These are phyloP conservation scores for Mycena polygramma DNA, from an alignment of 768 basidiomycete species.

Conservation along the genomic window DNA sequence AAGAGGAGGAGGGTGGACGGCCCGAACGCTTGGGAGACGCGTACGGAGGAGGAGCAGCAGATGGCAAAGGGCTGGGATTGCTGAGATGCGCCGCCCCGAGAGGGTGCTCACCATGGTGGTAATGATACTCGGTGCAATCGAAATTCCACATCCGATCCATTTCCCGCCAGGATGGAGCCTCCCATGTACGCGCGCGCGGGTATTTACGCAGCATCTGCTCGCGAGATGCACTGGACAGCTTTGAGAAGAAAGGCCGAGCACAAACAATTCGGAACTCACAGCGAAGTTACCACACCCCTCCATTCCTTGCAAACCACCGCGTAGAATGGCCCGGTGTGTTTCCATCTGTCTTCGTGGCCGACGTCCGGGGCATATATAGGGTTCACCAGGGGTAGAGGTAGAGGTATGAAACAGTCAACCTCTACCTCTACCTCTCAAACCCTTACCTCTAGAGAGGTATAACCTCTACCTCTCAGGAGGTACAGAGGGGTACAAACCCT, in stretches of 20 bases:
- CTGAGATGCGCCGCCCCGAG: neutral
- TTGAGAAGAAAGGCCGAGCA: neutral
- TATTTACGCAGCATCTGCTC: neutral
- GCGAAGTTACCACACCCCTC: neutral
- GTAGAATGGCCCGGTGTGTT: neutral
- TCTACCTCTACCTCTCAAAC: too few relatives aligned
- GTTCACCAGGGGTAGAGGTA: too few relatives aligned
- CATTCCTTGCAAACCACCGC: neutral
- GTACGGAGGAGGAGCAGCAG: neutral
- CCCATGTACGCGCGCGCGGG: neutral
- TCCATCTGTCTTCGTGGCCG: slow-evolving; percentile 3
- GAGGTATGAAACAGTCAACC: too few relatives aligned
- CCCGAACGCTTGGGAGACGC: neutral
- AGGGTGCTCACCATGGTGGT: neutral
- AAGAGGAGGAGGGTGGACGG: neutral
- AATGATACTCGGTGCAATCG: slow-evolving; percentile 7
- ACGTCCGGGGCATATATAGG: neutral
- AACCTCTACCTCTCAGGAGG: too few relatives aligned
- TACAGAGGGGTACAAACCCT: too few relatives aligned
- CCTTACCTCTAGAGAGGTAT: too few relatives aligned
- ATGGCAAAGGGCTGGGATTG: neutral
- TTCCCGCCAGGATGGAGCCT: neutral
- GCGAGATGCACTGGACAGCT: neutral
- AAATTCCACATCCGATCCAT: neutral
- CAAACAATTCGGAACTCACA: neutral